Percentiles rank a stretch among this genome's conserved stretches.
These are phyloP conservation scores for Xeromyces bisporus DNA, from an alignment of 495 filamentous ascomycete genomes.

Conservation along the genomic window DNA sequence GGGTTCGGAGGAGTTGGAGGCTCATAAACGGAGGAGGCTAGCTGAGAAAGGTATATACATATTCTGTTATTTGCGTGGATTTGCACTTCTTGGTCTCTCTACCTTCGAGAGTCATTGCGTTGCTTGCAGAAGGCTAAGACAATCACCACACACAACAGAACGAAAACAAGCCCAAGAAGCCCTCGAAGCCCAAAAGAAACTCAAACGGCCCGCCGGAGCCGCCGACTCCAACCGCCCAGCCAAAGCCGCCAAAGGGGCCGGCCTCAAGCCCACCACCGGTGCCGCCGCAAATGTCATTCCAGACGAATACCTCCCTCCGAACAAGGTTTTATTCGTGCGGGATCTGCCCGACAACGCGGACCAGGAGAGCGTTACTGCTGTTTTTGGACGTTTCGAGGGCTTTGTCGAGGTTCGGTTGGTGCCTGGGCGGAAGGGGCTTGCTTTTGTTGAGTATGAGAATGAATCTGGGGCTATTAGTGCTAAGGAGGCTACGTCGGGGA, in stretches of 20 bases:
- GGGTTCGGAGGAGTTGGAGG: conserved; percentile 68
- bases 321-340: conserved; percentile 93
- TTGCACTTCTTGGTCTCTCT: neutral
- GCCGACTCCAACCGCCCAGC: conserved; percentile 40
- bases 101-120: too few species aligned
- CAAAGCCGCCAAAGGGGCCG: conserved; percentile 59
- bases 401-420: conserved; percentile 87
- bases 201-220: conserved; percentile 52
- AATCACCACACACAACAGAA: too few species aligned
- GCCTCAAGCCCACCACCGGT: conserved; percentile 62
- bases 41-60: conserved; percentile 67
- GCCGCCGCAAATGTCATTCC: conserved; percentile 63
- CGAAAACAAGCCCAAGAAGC: conserved; percentile 80
- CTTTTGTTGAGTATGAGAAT: conserved; percentile 89
- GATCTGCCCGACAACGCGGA: conserved; percentile 79
- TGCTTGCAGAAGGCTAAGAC: too few species aligned
- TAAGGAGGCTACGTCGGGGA: conserved; percentile 88
- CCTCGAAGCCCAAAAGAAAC: conserved; percentile 64
- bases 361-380: conserved; percentile 55
- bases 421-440: conserved; percentile 74
- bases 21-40: conserved; percentile 66
- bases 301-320: conserved; percentile 93
- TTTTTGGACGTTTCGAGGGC: conserved; percentile 84
- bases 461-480: conserved; percentile 81
- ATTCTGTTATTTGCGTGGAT: neutral